Evolutionary conservation across 176 grass and related monocot genomes (phyloP).

Genomic region (Aegilops longissima): DNA sequence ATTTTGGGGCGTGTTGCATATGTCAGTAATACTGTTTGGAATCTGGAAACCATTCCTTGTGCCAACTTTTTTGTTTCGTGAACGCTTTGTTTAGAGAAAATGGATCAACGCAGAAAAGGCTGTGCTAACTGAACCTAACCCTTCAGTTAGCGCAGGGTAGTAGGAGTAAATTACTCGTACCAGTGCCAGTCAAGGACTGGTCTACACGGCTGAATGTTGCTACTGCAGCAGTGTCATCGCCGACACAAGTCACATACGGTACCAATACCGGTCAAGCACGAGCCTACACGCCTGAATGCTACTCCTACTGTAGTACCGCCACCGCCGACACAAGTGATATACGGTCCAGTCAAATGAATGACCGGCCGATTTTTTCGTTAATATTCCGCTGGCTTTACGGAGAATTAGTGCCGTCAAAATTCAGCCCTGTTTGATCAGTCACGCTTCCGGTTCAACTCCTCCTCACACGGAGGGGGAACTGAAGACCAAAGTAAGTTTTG

Average conservation of each 20-base stretch:
- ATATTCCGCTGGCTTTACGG: not conserved
- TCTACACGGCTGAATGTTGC: not conserved
- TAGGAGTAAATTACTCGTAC: too few species aligned
- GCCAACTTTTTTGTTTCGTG: not conserved
- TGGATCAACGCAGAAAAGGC: too few species aligned
- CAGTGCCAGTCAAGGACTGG: too few species aligned
- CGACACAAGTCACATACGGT: not conserved
- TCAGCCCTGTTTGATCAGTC: not conserved
- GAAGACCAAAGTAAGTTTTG: not conserved
- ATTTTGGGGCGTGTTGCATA: not conserved
- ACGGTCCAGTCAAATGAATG: conserved; percentile 2
- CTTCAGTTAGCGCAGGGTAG: too few species aligned
- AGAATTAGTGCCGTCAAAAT: not conserved
- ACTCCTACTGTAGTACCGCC: not conserved
- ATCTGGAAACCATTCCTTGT: not conserved
- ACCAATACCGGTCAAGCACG: too few species aligned
- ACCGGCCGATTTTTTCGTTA: too few species aligned
- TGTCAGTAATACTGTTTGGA: not conserved
- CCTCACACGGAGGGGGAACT: not conserved
- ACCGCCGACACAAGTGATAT: too few species aligned
- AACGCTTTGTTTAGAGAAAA: too few species aligned
- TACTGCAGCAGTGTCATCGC: too few species aligned
- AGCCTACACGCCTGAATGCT: not conserved
- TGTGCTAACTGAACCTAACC: too few species aligned
- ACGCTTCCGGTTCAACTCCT: not conserved